Evolutionary conservation across 2,329 filamentous ascomycete genomes (phyloP).

Genomic region (Cadophora sp.): DNA sequence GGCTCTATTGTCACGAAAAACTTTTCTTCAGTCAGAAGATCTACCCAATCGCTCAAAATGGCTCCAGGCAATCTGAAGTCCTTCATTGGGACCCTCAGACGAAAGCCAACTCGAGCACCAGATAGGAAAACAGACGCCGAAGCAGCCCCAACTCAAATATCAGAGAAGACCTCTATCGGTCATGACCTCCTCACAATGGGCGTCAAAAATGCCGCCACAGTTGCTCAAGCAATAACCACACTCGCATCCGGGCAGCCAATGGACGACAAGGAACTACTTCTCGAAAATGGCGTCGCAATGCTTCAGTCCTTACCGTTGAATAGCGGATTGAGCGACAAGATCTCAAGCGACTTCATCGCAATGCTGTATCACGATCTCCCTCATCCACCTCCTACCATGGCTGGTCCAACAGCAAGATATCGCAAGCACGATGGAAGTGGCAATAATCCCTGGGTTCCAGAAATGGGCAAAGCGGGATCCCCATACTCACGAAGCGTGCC

Average conservation of each 20-base stretch:
- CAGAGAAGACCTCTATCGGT: constrained; percentile 49
- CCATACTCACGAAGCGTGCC: constrained; percentile 54
- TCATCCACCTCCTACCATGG: constrained; percentile 54
- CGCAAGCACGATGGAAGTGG: constrained; percentile 52
- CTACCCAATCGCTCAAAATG: constrained; percentile 29
- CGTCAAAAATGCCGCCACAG: constrained; percentile 48
- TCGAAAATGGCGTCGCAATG: constrained; percentile 59
- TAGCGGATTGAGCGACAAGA: constrained; percentile 53
- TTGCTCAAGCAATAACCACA: constrained; percentile 49
- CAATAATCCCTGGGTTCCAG: constrained; percentile 56
- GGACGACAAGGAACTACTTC: constrained; percentile 53
- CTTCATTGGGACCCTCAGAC: constrained; percentile 52
- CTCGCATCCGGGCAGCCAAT: constrained; percentile 53
- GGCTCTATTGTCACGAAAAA: constrained; percentile 14
- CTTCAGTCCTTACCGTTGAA: constrained; percentile 56
- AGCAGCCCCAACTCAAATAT: constrained; percentile 41
- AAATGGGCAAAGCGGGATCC: constrained; percentile 59
- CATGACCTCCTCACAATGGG: constrained; percentile 50
- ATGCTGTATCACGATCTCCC: constrained; percentile 61
- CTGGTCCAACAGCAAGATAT: constrained; percentile 53
- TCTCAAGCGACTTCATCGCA: constrained; percentile 57
- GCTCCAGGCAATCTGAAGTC: constrained; percentile 46
- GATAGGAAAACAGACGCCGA: constrained; percentile 53
- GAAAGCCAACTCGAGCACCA: constrained; percentile 53
- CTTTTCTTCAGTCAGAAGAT: not conserved